phyloP scores from a whole-genome alignment of 2,329 filamentous ascomycete genomes.

The Ceratocystis albifundus region DNA sequence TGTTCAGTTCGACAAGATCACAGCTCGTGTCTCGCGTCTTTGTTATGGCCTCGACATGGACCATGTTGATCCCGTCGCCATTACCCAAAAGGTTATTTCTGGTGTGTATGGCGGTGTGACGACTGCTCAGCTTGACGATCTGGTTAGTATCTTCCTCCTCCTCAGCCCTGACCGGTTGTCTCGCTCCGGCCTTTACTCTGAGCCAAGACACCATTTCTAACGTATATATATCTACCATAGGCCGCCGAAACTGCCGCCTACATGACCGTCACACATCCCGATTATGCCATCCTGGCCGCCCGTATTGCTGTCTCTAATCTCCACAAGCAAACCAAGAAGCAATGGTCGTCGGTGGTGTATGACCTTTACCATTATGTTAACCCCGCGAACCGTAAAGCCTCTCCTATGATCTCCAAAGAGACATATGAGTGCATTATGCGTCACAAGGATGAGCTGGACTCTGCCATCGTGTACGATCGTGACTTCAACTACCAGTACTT shows the following conservation, averaged over 20 bases:
- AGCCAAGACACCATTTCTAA: slow-evolving; percentile 24
- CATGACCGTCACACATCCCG: slow-evolving; percentile 98
- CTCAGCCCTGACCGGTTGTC: neutral
- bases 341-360: slow-evolving; percentile 89
- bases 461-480: slow-evolving; percentile 95
- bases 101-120: slow-evolving; percentile 98
- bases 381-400: slow-evolving; percentile 70
- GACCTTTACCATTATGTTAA: slow-evolving; percentile 96
- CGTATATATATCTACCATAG: slow-evolving; percentile 37
- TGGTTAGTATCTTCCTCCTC: slow-evolving; percentile 50
- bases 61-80: slow-evolving; percentile 94
- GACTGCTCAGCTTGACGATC: slow-evolving; percentile 88
- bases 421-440: slow-evolving; percentile 91
- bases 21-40: slow-evolving; percentile 88
- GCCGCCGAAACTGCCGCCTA: slow-evolving; percentile 97
- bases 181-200: neutral
- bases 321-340: slow-evolving; percentile 99
- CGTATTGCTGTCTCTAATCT: slow-evolving; percentile 98
- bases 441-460: slow-evolving; percentile 94
- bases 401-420: slow-evolving; percentile 88
- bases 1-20: slow-evolving; percentile 99
- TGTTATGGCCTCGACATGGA: slow-evolving; percentile 93
- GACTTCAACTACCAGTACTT: slow-evolving; percentile 99
- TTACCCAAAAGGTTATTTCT: slow-evolving; percentile 98
- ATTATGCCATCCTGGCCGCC: slow-evolving; percentile 96